These are phyloP conservation scores for Bipolaris oryzae DNA, from an alignment of 2,329 filamentous ascomycete species.

Conservation along the genomic window DNA sequence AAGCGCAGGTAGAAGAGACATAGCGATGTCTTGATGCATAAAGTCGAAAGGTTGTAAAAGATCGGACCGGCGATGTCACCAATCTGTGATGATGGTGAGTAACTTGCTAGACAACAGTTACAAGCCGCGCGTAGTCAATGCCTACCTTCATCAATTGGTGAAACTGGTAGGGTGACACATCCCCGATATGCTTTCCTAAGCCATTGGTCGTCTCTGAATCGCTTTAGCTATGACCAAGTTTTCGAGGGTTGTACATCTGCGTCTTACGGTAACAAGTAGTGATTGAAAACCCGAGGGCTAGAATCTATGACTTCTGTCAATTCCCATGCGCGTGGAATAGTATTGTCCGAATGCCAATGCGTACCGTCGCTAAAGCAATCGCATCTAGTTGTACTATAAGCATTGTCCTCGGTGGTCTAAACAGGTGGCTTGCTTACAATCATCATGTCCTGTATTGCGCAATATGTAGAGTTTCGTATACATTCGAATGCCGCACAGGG, in stretches of 20 bases:
- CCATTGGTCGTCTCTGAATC: constrained; percentile 24
- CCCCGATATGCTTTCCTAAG: constrained; percentile 21
- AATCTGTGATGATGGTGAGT: constrained; percentile 7
- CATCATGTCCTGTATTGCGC: constrained; percentile 20
- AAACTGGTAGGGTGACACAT: constrained; percentile 17
- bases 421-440: constrained; percentile 9
- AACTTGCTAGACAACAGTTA: neutral
- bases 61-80: constrained; percentile 25
- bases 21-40: constrained; percentile 23
- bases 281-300: constrained; percentile 20
- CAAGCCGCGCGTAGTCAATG: neutral
- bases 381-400: constrained; percentile 8
- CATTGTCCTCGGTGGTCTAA: neutral
- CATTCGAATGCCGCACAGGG: constrained; percentile 18
- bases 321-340: neutral
- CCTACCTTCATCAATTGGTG: constrained; percentile 23
- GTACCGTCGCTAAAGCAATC: constrained; percentile 17
- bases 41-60: constrained; percentile 20
- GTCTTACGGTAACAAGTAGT: constrained; percentile 17
- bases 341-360: neutral
- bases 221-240: neutral
- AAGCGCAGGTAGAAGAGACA: constrained; percentile 23
- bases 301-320: constrained; percentile 9
- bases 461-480: constrained; percentile 23
- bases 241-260: neutral